Conservation (phyloP, 1,284 basidiomycete genomes). For the Fomitiporia mediterranea region DNA sequence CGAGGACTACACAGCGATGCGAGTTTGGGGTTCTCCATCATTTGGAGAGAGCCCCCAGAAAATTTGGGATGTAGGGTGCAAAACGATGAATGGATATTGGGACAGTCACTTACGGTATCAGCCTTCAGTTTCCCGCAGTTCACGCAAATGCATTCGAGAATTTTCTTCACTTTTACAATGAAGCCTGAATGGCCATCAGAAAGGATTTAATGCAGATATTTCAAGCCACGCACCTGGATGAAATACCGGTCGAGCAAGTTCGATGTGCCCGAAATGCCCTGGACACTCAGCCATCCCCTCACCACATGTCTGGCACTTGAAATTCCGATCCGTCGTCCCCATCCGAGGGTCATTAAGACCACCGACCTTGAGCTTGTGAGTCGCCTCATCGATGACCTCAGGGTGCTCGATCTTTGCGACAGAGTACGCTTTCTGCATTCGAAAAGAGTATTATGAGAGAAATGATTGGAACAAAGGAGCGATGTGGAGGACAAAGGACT, state of each 20-base stretch:
- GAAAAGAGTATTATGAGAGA: background rate
- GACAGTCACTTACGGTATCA: slow-evolving; percentile 84
- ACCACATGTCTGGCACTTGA: slow-evolving; percentile 99
- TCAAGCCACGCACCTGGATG: slow-evolving; percentile 73
- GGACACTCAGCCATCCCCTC: slow-evolving; percentile 99
- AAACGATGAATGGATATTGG: slow-evolving; percentile 74
- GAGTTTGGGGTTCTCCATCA: slow-evolving; percentile 87
- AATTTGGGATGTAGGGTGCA: slow-evolving; percentile 85
- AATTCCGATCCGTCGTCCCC: slow-evolving; percentile 98
- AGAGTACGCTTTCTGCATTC: slow-evolving; percentile 86
- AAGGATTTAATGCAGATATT: background rate
- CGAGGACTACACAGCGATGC: slow-evolving; percentile 64
- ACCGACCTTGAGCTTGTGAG: slow-evolving; percentile 82
- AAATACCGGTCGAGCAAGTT: slow-evolving; percentile 93
- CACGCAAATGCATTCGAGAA: slow-evolving; percentile 97
- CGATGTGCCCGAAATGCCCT: slow-evolving; percentile 98
- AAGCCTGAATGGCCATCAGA: slow-evolving; percentile 61
- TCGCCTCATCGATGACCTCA: slow-evolving; percentile 95
- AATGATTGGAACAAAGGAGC: slow-evolving; percentile 3
- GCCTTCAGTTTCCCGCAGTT: slow-evolving; percentile 98
- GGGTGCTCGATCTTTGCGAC: slow-evolving; percentile 98
- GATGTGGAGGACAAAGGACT: slow-evolving; percentile 34
- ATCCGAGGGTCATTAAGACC: slow-evolving; percentile 98
- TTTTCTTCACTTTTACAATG: slow-evolving; percentile 99
- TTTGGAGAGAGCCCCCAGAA: slow-evolving; percentile 92